A percentile compares a stretch with the other conserved stretches of the same genome.
These are phyloP conservation scores for Breynia disticha DNA, from an alignment of 441 rosid species.

Conservation along the genomic window DNA sequence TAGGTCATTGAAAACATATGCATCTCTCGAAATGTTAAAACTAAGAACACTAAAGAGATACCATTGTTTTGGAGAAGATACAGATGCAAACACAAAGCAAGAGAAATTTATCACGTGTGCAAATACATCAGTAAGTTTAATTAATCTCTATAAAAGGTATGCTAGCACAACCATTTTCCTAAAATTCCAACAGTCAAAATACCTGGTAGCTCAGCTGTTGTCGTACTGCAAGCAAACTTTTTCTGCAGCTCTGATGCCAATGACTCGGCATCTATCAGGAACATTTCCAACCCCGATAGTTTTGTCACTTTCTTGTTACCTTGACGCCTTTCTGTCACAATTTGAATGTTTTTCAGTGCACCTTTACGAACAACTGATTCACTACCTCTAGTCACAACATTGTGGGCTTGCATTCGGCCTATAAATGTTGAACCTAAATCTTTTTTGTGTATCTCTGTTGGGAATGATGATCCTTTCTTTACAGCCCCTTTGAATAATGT, in stretches of 20 bases:
- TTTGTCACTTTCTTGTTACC: slow-evolving; percentile 91
- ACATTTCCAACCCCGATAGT: slow-evolving; percentile 66
- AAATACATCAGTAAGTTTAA: no score
- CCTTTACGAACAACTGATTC: slow-evolving; percentile 81
- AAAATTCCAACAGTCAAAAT: not conserved
- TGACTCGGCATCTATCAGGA: slow-evolving; percentile 74
- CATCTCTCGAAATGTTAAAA: no score
- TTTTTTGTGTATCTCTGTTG: slow-evolving; percentile 79
- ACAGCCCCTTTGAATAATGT: slow-evolving; percentile 85
- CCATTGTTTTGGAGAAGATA: no score
- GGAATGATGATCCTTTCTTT: slow-evolving; percentile 83
- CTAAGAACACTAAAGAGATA: no score
- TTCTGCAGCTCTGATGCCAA: slow-evolving; percentile 94
- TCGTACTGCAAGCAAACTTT: slow-evolving; percentile 90
- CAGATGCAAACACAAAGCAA: no score
- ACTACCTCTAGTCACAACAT: slow-evolving; percentile 58
- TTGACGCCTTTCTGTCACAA: slow-evolving; percentile 80
- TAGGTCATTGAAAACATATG: no score
- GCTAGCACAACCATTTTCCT: no score
- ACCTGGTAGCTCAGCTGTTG: slow-evolving; percentile 82
- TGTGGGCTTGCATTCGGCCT: slow-evolving; percentile 79
- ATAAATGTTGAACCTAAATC: slow-evolving; percentile 62
- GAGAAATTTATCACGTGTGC: no score
- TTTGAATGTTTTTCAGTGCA: slow-evolving; percentile 65
- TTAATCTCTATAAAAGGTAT: no score